Conservation (phyloP, 2,329 filamentous ascomycete genomes). For the Zelopaecilomyces penicillatus region DNA sequence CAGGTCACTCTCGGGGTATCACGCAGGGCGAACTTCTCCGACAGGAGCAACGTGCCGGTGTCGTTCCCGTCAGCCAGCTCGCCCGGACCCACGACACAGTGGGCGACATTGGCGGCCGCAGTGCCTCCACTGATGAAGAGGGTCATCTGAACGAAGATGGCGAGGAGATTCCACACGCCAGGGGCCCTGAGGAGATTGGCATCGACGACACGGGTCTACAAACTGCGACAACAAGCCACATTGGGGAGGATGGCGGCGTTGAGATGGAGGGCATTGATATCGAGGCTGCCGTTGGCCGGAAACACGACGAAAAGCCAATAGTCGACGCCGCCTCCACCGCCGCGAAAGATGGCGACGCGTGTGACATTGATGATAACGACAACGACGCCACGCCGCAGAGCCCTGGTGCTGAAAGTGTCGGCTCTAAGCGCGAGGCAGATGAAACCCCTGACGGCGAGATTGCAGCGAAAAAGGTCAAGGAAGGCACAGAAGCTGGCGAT, state of each 20-base stretch:
- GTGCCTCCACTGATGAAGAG: constrained; percentile 18
- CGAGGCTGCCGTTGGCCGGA: constrained; percentile 52
- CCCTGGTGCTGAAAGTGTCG: constrained; percentile 23
- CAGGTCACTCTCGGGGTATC: constrained; percentile 45
- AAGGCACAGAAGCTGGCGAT: constrained; percentile 21
- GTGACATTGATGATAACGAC: constrained; percentile 11
- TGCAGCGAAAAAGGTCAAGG: constrained; percentile 42
- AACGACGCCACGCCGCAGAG: constrained; percentile 18
- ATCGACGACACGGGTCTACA: constrained; percentile 81
- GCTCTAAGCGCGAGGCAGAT: constrained; percentile 50
- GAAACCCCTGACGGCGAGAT: constrained; percentile 33
- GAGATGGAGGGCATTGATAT: constrained; percentile 50
- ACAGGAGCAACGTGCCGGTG: constrained; percentile 77
- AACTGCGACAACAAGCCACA: constrained; percentile 31
- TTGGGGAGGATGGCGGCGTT: constrained; percentile 32
- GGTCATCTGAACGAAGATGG: constrained; percentile 39
- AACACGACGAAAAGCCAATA: constrained; percentile 23
- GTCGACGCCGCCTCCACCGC: constrained; percentile 15
- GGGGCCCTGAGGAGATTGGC: constrained; percentile 78
- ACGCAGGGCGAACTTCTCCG: constrained; percentile 78
- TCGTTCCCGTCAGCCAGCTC: constrained; percentile 61
- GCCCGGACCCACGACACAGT: constrained; percentile 30
- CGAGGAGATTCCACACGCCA: constrained; percentile 66
- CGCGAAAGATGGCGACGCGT: neutral
- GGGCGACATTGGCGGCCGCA: constrained; percentile 21